A percentile compares a stretch with the other conserved stretches of the same genome.
Conservation (phyloP, 2,329 filamentous ascomycete species). For the Microcyclosporella mali region DNA sequence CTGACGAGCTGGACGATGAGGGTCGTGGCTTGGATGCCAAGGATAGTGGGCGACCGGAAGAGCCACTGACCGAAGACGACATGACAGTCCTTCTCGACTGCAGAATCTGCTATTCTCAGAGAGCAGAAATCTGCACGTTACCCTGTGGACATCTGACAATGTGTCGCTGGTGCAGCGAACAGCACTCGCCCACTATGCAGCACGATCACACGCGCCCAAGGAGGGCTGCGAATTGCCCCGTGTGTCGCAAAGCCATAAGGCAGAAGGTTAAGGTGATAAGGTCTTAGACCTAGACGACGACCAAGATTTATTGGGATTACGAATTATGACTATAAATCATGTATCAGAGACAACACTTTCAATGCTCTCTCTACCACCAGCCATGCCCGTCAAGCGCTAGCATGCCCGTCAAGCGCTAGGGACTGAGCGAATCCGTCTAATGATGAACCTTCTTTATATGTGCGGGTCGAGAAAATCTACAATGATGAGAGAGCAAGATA, state of each 20-base stretch:
- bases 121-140: slow-evolving; percentile 47
- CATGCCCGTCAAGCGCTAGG: no score
- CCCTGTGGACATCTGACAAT: slow-evolving; percentile 52
- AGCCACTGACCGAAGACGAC: slow-evolving; percentile 43
- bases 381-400: no score
- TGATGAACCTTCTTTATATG: no score
- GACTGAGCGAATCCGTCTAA: no score
- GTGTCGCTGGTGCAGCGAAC: slow-evolving; percentile 51
- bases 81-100: slow-evolving; percentile 48
- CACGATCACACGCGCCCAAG: slow-evolving; percentile 37
- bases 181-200: slow-evolving; percentile 42
- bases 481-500: no score
- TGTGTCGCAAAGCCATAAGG: slow-evolving; percentile 42
- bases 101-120: slow-evolving; percentile 48
- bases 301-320: no score
- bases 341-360: no score
- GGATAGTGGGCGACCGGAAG: slow-evolving; percentile 39
- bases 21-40: slow-evolving; percentile 40
- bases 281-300: slow-evolving; percentile 7
- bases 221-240: slow-evolving; percentile 38
- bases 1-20: slow-evolving; percentile 23
- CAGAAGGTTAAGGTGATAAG: slow-evolving; percentile 36
- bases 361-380: no score
- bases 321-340: no score
- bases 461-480: no score